A percentile compares a stretch with the other conserved stretches of the same genome.
Evolutionary conservation across 371 early-diverging fungal genomes (phyloP).

Genomic region (Parasitella parasitica): DNA sequence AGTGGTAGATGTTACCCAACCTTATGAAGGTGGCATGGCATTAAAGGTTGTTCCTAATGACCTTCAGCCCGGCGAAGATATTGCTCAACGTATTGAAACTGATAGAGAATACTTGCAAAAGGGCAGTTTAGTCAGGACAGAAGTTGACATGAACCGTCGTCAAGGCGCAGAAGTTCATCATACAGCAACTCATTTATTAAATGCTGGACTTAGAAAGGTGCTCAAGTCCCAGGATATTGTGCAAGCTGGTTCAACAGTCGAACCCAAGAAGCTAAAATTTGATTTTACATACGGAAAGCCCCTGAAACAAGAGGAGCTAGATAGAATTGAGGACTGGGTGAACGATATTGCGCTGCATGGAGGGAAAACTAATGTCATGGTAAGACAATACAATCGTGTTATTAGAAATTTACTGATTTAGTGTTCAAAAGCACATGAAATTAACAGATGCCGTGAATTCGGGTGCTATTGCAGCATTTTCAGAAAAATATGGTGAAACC

Average conservation of each 20-base stretch:
- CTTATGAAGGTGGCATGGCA: slow-evolving; percentile 55
- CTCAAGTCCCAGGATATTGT: slow-evolving; percentile 57
- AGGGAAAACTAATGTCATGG: slow-evolving; percentile 45
- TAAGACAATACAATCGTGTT: neutral
- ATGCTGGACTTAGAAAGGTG: slow-evolving; percentile 65
- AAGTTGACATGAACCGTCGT: slow-evolving; percentile 57
- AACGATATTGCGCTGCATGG: slow-evolving; percentile 53
- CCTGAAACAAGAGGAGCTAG: slow-evolving; percentile 48
- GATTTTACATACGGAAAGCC: slow-evolving; percentile 73
- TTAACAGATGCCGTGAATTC: slow-evolving; percentile 59
- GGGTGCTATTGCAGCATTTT: slow-evolving; percentile 69
- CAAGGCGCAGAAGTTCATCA: slow-evolving; percentile 72
- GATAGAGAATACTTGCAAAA: slow-evolving; percentile 47
- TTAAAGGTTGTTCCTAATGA: slow-evolving; percentile 21
- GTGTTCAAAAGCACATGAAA: slow-evolving; percentile 42
- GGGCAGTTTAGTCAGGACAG: slow-evolving; percentile 44
- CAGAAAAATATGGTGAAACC: slow-evolving; percentile 67
- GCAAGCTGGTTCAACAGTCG: slow-evolving; percentile 77
- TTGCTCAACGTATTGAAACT: slow-evolving; percentile 22
- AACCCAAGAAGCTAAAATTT: slow-evolving; percentile 64
- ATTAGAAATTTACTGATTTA: neutral
- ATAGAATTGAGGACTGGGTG: slow-evolving; percentile 59
- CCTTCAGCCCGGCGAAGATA: neutral
- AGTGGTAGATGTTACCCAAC: slow-evolving; percentile 54
- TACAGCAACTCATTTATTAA: slow-evolving; percentile 77